phyloP scores from a whole-genome alignment of 2,329 filamentous ascomycete genomes.

The Talaromyces piceae region DNA sequence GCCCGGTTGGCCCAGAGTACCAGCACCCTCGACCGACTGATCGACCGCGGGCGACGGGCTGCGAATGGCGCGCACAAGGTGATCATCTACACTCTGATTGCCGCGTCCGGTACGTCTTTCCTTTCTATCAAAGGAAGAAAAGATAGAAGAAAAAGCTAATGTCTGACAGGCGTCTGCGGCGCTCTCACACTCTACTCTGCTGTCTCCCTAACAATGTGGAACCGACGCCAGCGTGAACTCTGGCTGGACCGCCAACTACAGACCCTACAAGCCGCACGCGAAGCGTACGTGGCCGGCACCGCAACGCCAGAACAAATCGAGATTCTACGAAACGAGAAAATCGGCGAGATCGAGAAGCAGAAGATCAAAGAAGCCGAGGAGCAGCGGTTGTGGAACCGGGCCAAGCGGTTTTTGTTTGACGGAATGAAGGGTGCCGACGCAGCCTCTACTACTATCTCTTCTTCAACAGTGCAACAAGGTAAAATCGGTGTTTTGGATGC shows the following conservation, averaged over 20 bases:
- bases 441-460: constrained; percentile 1
- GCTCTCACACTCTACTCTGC: constrained; percentile 58
- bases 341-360: constrained; percentile 34
- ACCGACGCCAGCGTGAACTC: constrained; percentile 56
- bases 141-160: neutral
- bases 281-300: constrained; percentile 33
- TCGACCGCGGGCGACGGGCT: constrained; percentile 47
- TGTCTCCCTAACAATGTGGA: constrained; percentile 60
- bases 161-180: constrained; percentile 47
- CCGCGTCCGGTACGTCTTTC: constrained; percentile 48
- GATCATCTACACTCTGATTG: constrained; percentile 54
- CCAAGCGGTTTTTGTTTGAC: constrained; percentile 32
- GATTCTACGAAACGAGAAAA: constrained; percentile 38
- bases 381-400: constrained; percentile 30
- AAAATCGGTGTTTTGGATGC: constrained; percentile 26
- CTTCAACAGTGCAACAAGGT: constrained; percentile 8
- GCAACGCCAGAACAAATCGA: constrained; percentile 37
- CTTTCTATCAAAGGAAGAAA: neutral
- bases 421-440: constrained; percentile 32
- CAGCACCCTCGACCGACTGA: constrained; percentile 47
- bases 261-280: constrained; percentile 34
- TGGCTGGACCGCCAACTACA: constrained; percentile 48
- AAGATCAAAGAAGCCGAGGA: constrained; percentile 34
- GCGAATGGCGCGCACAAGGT: constrained; percentile 56
- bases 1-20: constrained; percentile 55